These are phyloP conservation scores for Phytopythium kandeliae DNA, from an alignment of 352 stramenopile genomes.

Conservation along the genomic window DNA sequence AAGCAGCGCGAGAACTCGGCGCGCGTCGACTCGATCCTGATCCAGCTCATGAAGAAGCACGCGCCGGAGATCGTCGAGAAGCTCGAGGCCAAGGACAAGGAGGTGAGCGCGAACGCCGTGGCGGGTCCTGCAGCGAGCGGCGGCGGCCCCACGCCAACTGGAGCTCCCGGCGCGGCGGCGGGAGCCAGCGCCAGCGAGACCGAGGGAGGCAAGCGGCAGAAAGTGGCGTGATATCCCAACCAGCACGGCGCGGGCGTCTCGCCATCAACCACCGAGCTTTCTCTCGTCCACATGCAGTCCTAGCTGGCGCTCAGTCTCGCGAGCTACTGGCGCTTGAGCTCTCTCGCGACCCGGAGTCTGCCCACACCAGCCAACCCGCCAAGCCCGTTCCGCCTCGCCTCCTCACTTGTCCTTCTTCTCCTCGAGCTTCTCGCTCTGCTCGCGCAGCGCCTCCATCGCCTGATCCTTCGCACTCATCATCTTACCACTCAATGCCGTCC, in stretches of 20 bases:
- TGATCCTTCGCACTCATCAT: conserved; percentile 35
- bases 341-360: no score
- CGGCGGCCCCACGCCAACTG: background rate
- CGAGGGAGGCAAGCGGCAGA: conserved; percentile 58
- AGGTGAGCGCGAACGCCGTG: conserved; percentile 5
- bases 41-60: conserved; percentile 84
- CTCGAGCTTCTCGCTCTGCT: conserved; percentile 24
- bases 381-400: no score
- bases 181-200: conserved; percentile 5
- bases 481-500: conserved; percentile 12
- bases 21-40: conserved; percentile 74
- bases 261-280: no score
- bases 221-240: conserved; percentile 24
- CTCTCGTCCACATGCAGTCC: no score
- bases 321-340: no score
- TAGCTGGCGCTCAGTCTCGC: no score
- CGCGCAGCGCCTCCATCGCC: conserved; percentile 21
- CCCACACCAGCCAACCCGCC: no score
- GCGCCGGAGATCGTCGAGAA: conserved; percentile 81
- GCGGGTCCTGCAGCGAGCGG: conserved; percentile 4
- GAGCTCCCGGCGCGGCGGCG: conserved; percentile 21
- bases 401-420: conserved; percentile 36
- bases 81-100: conserved; percentile 42
- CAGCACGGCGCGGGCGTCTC: no score
- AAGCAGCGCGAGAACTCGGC: conserved; percentile 83